Evolutionary conservation across 108 stramenopile genomes (phyloP).

Genomic region (Stephanodiscus minutulus): DNA sequence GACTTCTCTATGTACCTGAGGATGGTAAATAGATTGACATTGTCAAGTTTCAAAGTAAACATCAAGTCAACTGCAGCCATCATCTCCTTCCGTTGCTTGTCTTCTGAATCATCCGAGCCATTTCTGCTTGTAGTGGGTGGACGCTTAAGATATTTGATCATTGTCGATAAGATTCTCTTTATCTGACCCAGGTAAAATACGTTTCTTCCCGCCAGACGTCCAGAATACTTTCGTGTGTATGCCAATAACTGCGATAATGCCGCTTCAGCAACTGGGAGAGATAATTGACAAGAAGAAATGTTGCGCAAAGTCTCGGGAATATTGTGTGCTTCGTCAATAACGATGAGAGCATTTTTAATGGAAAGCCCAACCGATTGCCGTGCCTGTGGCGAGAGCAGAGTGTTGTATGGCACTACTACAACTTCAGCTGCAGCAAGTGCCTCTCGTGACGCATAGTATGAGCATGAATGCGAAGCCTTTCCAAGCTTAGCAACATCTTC

Average conservation of each 20-base stretch:
- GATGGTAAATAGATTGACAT: conserved; percentile 93
- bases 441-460: conserved; percentile 93
- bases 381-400: conserved; percentile 68
- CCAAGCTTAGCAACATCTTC: conserved; percentile 88
- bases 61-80: conserved; percentile 80
- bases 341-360: conserved; percentile 76
- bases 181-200: conserved; percentile 85
- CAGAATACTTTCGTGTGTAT: conserved; percentile 61
- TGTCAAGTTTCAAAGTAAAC: conserved; percentile 80
- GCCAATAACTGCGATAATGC: conserved; percentile 61
- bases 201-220: conserved; percentile 69
- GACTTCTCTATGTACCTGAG: conserved; percentile 83
- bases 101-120: conserved; percentile 11
- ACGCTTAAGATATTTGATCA: conserved; percentile 56
- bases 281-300: conserved; percentile 57
- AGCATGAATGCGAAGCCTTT: conserved; percentile 73
- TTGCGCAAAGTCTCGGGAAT: conserved; percentile 80
- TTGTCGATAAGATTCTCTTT: conserved; percentile 63
- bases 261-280: conserved; percentile 49
- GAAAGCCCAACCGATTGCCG: conserved; percentile 80
- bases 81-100: conserved; percentile 49
- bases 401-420: conserved; percentile 91
- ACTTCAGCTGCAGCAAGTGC: conserved; percentile 87
- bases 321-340: conserved; percentile 99
- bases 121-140: conserved; percentile 15